These are phyloP conservation scores for Mrakiaceae sp. DNA, from an alignment of 1,284 basidiomycete genomes.

Conservation along the genomic window DNA sequence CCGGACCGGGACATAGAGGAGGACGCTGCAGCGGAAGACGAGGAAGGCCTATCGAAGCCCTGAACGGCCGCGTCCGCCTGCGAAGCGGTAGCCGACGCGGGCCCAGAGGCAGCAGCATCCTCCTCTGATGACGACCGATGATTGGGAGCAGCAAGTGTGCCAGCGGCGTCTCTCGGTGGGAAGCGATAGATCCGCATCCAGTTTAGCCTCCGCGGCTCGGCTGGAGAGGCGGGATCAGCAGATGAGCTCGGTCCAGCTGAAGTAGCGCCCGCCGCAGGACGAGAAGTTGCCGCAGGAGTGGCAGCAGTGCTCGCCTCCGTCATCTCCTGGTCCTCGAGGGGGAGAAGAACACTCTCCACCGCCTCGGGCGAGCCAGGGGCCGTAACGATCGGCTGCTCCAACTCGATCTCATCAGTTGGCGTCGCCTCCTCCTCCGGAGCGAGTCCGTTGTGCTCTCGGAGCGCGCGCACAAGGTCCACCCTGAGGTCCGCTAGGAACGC, in stretches of 20 bases:
- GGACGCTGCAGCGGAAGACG: not conserved
- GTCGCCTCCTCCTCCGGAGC: not conserved
- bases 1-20: not conserved
- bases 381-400: not conserved
- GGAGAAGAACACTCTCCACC: too few species aligned
- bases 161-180: constrained; percentile 1
- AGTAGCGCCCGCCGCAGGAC: not conserved
- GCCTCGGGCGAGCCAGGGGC: not conserved
- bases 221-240: not conserved
- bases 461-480: constrained; percentile 27
- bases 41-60: not conserved
- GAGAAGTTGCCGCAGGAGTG: not conserved
- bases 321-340: not conserved
- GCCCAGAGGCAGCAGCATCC: not conserved
- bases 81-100: not conserved
- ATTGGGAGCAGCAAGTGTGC: not conserved
- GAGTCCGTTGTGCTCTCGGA: constrained; percentile 25
- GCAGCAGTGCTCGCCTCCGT: not conserved
- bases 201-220: constrained; percentile 1
- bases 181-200: constrained; percentile 15
- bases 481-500: constrained; percentile 31
- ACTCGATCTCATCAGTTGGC: not conserved
- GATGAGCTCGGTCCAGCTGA: not conserved
- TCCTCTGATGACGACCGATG: not conserved
- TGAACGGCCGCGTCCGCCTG: not conserved